Conservation (phyloP, 1,284 basidiomycete genomes). For the Fomitopsis palustris region DNA sequence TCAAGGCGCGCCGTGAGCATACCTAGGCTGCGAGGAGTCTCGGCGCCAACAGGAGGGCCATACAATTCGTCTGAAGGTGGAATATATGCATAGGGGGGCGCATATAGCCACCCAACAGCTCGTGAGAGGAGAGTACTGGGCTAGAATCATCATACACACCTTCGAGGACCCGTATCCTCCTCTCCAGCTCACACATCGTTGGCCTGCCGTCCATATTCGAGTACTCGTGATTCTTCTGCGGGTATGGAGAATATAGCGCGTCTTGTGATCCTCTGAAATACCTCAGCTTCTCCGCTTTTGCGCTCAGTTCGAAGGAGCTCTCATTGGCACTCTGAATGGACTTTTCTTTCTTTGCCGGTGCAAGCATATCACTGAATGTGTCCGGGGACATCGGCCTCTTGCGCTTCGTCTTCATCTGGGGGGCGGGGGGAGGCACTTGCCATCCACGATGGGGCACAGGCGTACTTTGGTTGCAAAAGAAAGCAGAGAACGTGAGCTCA, state of each 20-base stretch:
- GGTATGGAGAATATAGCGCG: not conserved
- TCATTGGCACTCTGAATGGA: constrained; percentile 39
- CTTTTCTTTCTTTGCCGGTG: constrained; percentile 35
- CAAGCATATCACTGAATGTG: constrained; percentile 38
- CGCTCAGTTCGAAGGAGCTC: constrained; percentile 43
- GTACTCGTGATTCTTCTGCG: not conserved
- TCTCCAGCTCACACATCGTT: constrained; percentile 1
- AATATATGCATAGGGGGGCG: not conserved
- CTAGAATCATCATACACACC: constrained; percentile 2
- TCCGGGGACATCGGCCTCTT: constrained; percentile 6
- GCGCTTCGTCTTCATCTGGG: constrained; percentile 2
- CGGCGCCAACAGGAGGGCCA: constrained; percentile 39
- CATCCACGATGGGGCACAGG: not conserved
- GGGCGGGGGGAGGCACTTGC: not conserved
- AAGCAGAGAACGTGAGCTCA: not conserved
- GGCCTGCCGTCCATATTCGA: not conserved
- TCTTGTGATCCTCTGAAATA: constrained; percentile 21
- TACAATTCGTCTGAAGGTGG: constrained; percentile 33
- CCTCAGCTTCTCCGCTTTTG: constrained; percentile 35
- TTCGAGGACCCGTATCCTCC: constrained; percentile 3
- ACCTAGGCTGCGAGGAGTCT: constrained; percentile 36
- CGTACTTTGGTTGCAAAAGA: not conserved
- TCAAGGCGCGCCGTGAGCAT: constrained; percentile 37
- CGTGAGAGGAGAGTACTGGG: not conserved
- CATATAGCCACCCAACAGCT: not conserved